Evolutionary conservation across 768 basidiomycete genomes (phyloP), one percentile per base, ranked within the genome.

Genomic region (Cyclocybe aegerita): DNA sequence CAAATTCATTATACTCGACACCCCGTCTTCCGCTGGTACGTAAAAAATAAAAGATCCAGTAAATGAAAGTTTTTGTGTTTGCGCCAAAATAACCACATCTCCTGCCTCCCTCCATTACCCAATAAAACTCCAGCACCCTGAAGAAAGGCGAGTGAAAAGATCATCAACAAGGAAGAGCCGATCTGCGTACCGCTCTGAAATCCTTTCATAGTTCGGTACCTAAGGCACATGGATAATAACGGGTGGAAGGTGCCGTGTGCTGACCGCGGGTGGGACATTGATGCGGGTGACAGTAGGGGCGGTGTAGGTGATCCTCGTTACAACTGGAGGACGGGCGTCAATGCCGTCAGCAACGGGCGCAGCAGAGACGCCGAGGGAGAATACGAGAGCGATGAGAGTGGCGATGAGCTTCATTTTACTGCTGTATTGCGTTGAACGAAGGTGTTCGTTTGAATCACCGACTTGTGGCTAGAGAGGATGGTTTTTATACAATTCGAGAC

Each of bases 351-450:
- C 53, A 23, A 60, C 39, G 23, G 59, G 33, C 3, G 44, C 45
- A 32, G 59, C 50, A 43, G 48, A 51, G 15, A 45, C 56, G 30
- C 56, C 54, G 38, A 53, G 43, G 32, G 51, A 33, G 39, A 60
- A 39, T 10, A 51, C 52, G 9, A 60, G 17, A 2, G 59, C 30
- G 4, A 55, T 16, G 43, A 60, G n/a, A 7, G 53, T 48, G n/a
- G 39, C 45, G 3, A 56, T 5, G 49, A 56, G 43, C 11, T 57
- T 52, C 59, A 55, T 57, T 45, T n/a, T 38, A 35, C 11, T 42
- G 11, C 11, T 41, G 4, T 16, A n/a, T n/a, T 3, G 14, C 35
- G 37, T 23, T 39, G 9, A 16, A 23, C 9, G 16, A 14, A 14
- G 37, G 17, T 1, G 17, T 16, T 35, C 32, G 34, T 15, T 10